These are phyloP conservation scores for Fusarium compactum DNA, from an alignment of 2,329 filamentous ascomycete species.

Conservation along the genomic window DNA sequence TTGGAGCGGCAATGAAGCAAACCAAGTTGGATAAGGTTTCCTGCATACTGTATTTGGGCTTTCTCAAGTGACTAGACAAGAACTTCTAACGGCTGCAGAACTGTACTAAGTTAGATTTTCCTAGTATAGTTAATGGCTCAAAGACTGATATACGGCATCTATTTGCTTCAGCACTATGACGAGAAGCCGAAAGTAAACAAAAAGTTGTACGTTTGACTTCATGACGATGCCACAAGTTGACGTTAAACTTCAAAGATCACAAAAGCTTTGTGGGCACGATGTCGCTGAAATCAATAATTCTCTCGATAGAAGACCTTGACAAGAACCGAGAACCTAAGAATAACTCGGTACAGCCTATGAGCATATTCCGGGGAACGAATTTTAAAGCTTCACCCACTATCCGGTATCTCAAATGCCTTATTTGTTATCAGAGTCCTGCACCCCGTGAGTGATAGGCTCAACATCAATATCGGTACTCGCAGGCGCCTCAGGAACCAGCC, in stretches of 20 bases:
- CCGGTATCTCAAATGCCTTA: neutral
- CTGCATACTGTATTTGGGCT: neutral
- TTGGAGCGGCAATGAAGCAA: neutral
- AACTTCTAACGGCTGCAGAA: neutral
- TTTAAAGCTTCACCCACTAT: neutral
- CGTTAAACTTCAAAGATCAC: neutral
- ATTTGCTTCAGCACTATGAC: neutral
- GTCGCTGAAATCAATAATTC: neutral
- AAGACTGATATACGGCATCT: neutral
- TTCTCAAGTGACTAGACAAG: neutral
- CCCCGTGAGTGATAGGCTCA: neutral
- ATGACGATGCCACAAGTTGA: neutral
- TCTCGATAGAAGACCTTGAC: neutral
- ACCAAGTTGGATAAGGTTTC: neutral
- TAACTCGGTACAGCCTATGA: neutral
- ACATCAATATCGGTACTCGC: neutral
- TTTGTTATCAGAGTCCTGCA: neutral
- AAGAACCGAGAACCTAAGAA: neutral
- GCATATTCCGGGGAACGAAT: neutral
- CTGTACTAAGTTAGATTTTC: neutral
- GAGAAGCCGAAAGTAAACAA: neutral
- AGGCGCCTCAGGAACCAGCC: neutral
- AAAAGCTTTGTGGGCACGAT: accelerated
- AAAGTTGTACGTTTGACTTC: neutral
- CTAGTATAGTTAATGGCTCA: too few relatives aligned